Evolutionary conservation across 2,329 filamentous ascomycete species (phyloP).

Genomic region (Aureobasidium sp.): DNA sequence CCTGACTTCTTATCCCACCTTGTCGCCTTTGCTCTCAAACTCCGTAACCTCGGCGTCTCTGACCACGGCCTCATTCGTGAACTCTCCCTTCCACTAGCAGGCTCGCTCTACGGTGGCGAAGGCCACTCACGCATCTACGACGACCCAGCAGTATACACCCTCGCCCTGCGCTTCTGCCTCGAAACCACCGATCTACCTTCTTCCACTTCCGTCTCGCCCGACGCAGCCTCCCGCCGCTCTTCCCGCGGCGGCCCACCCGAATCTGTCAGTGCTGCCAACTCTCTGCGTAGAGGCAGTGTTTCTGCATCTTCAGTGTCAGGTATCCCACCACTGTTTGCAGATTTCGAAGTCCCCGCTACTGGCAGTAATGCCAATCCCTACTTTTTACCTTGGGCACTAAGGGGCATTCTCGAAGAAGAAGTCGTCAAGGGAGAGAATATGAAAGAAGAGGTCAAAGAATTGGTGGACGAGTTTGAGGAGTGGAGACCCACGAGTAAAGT

Average conservation of each 20-base stretch:
- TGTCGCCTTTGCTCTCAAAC: conserved; percentile 84
- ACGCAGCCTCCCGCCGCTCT: not conserved
- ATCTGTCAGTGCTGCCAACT: conserved; percentile 26
- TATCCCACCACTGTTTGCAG: conserved; percentile 26
- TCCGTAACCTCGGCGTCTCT: conserved; percentile 85
- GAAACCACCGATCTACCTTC: conserved; percentile 34
- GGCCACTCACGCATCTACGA: conserved; percentile 92
- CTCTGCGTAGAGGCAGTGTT: conserved; percentile 27
- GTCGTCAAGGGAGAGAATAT: conserved; percentile 71
- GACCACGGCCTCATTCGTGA: conserved; percentile 93
- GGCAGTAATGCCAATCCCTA: conserved; percentile 65
- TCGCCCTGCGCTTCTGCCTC: conserved; percentile 41
- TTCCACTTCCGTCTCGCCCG: not conserved
- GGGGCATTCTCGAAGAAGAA: conserved; percentile 85
- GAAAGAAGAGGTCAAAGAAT: conserved; percentile 64
- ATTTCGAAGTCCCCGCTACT: conserved; percentile 34
- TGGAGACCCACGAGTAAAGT: conserved; percentile 90
- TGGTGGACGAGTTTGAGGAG: conserved; percentile 83
- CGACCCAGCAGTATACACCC: conserved; percentile 74
- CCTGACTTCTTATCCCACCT: conserved; percentile 91
- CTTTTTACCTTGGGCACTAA: conserved; percentile 90
- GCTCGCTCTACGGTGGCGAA: conserved; percentile 83
- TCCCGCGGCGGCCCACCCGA: conserved; percentile 25
- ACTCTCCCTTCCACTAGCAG: conserved; percentile 78
- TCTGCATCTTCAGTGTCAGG: conserved; percentile 22